Conservation (phyloP, 768 basidiomycete genomes). For the Russula olivacea region DNA sequence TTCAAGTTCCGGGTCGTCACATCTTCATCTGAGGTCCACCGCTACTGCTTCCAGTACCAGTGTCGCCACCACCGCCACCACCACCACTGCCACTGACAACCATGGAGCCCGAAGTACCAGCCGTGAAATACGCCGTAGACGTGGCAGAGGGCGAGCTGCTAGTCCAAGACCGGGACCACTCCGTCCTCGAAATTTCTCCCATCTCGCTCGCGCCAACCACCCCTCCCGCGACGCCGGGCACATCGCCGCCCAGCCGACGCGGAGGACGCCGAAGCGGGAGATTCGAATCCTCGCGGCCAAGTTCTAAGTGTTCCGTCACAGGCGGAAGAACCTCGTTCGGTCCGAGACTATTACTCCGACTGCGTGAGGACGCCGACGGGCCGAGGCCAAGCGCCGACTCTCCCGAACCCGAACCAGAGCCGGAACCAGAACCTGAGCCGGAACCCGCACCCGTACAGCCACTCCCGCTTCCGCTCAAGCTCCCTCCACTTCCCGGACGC, state of each 20-base stretch:
- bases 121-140: constrained; percentile 1
- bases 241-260: background rate
- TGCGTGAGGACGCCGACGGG: background rate
- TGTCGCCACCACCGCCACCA: background rate
- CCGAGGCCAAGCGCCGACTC: background rate
- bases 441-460: too few relatives aligned
- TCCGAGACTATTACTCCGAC: constrained; percentile 17
- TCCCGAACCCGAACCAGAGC: background rate
- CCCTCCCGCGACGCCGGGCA: background rate
- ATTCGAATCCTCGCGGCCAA: background rate
- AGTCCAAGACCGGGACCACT: constrained; percentile 10
- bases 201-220: background rate
- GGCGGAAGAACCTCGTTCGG: constrained; percentile 19
- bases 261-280: background rate
- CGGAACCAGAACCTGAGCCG: too few relatives aligned
- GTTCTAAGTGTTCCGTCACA: constrained; percentile 22
- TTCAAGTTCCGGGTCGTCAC: background rate
- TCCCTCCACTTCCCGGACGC: constrained; percentile 6
- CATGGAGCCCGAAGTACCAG: constrained; percentile 1
- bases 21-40: constrained; percentile 2
- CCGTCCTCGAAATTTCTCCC: constrained; percentile 6
- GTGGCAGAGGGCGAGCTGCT: constrained; percentile 8
- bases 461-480: background rate
- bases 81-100: background rate
- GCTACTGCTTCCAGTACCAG: background rate